A percentile compares a stretch with the other conserved stretches of the same genome.
phyloP scores from a whole-genome alignment of 2,329 filamentous ascomycete genomes.

The Aspergillus novoparasiticus region DNA sequence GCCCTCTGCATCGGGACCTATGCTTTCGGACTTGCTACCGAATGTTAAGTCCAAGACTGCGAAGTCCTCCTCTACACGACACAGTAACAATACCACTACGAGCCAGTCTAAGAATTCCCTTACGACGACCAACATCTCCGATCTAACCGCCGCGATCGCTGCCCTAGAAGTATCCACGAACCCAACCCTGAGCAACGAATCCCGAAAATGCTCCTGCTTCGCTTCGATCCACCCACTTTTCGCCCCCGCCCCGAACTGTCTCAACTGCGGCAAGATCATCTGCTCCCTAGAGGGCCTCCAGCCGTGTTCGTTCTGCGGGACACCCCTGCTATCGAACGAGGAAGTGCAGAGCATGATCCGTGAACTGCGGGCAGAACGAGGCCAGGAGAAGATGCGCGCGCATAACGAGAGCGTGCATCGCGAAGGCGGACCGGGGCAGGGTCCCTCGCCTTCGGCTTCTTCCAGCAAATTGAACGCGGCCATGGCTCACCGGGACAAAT shows the following conservation, averaged over 20 bases:
- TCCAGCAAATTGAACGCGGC: conserved; percentile 67
- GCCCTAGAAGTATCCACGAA: conserved; percentile 91
- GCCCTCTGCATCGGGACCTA: conserved; percentile 71
- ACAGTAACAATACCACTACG: conserved; percentile 67
- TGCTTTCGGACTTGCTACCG: conserved; percentile 74
- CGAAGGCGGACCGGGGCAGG: conserved; percentile 36
- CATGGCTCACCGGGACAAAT: conserved; percentile 75
- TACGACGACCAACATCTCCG: conserved; percentile 54
- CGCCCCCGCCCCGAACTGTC: conserved; percentile 88
- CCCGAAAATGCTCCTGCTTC: conserved; percentile 79
- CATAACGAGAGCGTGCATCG: conserved; percentile 62
- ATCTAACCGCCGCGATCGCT: conserved; percentile 77
- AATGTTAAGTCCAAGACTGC: conserved; percentile 62
- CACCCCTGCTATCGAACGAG: conserved; percentile 67
- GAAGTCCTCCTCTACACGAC: conserved; percentile 73
- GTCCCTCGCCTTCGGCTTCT: conserved; percentile 20
- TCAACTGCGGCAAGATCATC: conserved; percentile 90
- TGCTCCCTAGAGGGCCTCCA: conserved; percentile 93
- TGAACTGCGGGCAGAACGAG: conserved; percentile 80
- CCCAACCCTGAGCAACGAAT: conserved; percentile 65
- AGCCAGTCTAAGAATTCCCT: conserved; percentile 61
- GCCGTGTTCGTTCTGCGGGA: conserved; percentile 87
- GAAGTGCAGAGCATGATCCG: conserved; percentile 86
- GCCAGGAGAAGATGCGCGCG: conserved; percentile 79
- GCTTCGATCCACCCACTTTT: conserved; percentile 85